A percentile compares a stretch with the other conserved stretches of the same genome.
Conservation (phyloP, 106 monocot genomes). For the Acanthochlamys bracteata region DNA sequence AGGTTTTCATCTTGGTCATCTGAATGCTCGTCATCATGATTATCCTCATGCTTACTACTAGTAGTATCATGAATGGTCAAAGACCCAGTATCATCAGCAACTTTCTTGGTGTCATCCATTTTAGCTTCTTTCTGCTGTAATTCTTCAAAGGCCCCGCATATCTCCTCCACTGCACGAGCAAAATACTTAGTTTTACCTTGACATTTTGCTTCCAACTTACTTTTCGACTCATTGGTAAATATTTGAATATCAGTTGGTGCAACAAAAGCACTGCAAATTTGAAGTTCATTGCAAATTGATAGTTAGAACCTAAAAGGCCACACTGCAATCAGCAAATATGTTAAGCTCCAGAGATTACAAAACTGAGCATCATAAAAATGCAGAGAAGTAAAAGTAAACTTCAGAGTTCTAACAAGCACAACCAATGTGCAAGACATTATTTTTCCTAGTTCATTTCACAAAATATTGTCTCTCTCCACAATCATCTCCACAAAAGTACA, state of each 20-base stretch:
- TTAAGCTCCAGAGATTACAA: neutral
- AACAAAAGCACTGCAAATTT: constrained; percentile 80
- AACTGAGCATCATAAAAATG: neutral
- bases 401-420: too few species aligned
- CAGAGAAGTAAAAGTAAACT: too few species aligned
- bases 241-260: constrained; percentile 73
- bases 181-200: constrained; percentile 67
- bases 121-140: constrained; percentile 25
- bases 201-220: constrained; percentile 57
- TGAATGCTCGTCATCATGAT: constrained; percentile 10
- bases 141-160: constrained; percentile 71
- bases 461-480: too few species aligned
- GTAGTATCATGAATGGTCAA: constrained; percentile 15
- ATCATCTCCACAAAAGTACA: too few species aligned
- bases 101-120: constrained; percentile 3
- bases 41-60: constrained; percentile 9
- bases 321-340: neutral
- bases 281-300: neutral
- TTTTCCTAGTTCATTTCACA: too few species aligned
- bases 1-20: constrained; percentile 21
- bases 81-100: constrained; percentile 12
- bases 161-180: constrained; percentile 71
- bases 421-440: too few species aligned
- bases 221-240: constrained; percentile 69
- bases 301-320: constrained; percentile 1